phyloP scores from a whole-genome alignment of 2,329 filamentous ascomycete species.

The Colletotrichum scovillei region DNA sequence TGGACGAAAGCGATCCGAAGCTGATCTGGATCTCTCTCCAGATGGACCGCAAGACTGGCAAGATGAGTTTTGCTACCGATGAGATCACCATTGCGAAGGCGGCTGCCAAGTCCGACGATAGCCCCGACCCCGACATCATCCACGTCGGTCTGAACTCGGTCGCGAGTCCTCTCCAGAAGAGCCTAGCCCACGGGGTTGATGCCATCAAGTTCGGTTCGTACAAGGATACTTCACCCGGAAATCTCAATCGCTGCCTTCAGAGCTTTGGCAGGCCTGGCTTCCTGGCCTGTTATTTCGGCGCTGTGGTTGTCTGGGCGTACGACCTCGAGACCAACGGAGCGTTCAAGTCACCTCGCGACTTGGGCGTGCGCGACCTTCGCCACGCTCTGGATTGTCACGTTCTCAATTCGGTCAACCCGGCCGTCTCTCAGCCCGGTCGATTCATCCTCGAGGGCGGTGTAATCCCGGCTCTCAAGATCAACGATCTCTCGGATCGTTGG shows the following conservation, averaged over 20 bases:
- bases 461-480: not conserved
- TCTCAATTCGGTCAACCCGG: not conserved
- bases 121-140: not conserved
- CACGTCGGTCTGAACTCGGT: not conserved
- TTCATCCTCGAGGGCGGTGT: not conserved
- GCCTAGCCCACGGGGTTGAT: not conserved
- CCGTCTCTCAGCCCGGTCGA: not conserved
- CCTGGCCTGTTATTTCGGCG: not conserved
- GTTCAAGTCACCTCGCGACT: not conserved
- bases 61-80: not conserved
- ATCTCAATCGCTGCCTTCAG: not conserved
- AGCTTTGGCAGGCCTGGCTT: not conserved
- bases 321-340: not conserved
- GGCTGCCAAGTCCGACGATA: not conserved
- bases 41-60: not conserved
- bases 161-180: not conserved
- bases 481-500: not conserved
- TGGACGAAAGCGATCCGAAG: rapidly evolving
- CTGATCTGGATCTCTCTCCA: not conserved
- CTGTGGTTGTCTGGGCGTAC: not conserved
- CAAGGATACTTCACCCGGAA: not conserved
- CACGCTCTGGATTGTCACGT: not conserved
- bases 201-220: not conserved
- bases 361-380: not conserved
- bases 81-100: not conserved